Evolutionary conservation across 345 rosid genomes (phyloP), one percentile per base, ranked within the genome.

Genomic region (Zanthoxylum bungeanum): DNA sequence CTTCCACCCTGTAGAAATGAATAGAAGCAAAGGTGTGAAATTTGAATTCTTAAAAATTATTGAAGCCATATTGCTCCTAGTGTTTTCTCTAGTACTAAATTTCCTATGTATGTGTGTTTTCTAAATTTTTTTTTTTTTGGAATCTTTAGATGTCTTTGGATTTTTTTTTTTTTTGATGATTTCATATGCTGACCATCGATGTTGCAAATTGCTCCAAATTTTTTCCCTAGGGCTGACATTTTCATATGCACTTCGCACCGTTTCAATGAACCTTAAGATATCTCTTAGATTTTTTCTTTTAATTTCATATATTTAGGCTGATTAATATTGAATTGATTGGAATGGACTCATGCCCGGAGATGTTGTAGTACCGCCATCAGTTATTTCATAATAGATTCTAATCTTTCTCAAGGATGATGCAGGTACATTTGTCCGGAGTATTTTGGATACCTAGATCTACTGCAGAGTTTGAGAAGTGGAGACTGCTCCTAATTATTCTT

Each of bases 391-490:
- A 2, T 30, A 28, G 52, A 56, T 37, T 17, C 57, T 67, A 42
- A 39, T 14, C 5, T 63, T 52, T 46, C 19, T 49, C 50, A 42
- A 14, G 66, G 37, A 55, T 59, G 21, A 70, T 79, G 76, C 92
- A 94, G 95, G 83, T 88, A 79, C 78, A 87, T 91, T 42, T 71
- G 56, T 68, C 97, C 97, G 17, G 97, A 89, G 75, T 76, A 73
- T 77, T 62, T 46, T 17, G 86, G 96, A 72, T 91, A 91, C 84
- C 85, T 91, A 76, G 90, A 91, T 74, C 83, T 93, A 6, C 84
- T 89, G 51, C 76, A 56, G 69, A 75, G 87, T 69, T 49, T 92
- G 80, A 87, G 79, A 73, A 86, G 80, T 6, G 87, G 87, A 60
- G 85, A 84, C 77, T 88, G 85, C 73, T 84, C 90, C 47, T 86